Evolutionary conservation across 1,139 yeast genomes (phyloP).

Genomic region (Geotrichum europaeum): DNA sequence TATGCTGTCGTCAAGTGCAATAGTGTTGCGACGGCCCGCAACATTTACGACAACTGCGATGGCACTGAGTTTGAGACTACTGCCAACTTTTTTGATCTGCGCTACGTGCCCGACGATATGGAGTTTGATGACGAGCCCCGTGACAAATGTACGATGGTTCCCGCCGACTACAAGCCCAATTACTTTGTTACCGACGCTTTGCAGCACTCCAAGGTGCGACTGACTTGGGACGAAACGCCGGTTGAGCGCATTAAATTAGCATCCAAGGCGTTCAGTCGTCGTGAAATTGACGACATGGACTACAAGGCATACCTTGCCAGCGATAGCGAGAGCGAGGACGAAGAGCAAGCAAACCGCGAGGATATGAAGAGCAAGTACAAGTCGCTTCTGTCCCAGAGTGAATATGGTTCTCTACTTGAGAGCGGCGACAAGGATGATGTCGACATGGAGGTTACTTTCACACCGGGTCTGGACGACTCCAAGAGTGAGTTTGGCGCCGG

Average conservation of each 20-base stretch:
- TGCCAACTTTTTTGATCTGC: conserved; percentile 85
- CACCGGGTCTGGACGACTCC: conserved; percentile 70
- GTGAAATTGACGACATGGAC: conserved; percentile 94
- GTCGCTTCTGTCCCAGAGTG: conserved; percentile 49
- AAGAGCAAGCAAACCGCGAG: conserved; percentile 39
- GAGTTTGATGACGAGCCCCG: conserved; percentile 67
- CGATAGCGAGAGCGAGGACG: conserved; percentile 56
- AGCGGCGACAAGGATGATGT: conserved; percentile 58
- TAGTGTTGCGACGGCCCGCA: conserved; percentile 60
- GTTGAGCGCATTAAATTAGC: conserved; percentile 78
- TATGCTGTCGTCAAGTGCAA: conserved; percentile 92
- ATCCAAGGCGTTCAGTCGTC: conserved; percentile 75
- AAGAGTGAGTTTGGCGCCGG: conserved; percentile 21
- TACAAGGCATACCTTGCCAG: conserved; percentile 92
- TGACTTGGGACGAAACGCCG: conserved; percentile 98
- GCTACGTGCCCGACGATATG: conserved; percentile 91
- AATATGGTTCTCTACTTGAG: conserved; percentile 27
- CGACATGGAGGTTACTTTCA: conserved; percentile 94
- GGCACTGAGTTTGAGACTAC: conserved; percentile 96
- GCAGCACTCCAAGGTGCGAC: conserved; percentile 86
- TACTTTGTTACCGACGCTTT: conserved; percentile 85
- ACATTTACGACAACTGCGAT: conserved; percentile 80
- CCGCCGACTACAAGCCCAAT: conserved; percentile 74
- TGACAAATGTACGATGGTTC: conserved; percentile 66
- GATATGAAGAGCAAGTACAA: conserved; percentile 57